These are phyloP conservation scores for Starmerella lactis-condensi DNA, from an alignment of 805 yeast species.

Conservation along the genomic window DNA sequence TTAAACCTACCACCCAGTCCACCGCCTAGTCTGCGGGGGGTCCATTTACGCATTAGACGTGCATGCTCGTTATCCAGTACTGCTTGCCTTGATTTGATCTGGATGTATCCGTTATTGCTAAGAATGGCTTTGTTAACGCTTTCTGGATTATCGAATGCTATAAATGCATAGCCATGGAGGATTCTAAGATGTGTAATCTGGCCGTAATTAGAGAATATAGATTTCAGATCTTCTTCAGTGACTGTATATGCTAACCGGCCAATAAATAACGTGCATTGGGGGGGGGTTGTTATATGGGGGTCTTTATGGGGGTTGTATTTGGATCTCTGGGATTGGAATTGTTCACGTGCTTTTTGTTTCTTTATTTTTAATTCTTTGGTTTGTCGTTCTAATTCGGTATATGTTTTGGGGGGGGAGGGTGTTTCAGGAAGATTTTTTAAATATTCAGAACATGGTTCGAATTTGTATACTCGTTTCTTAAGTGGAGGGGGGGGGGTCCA, in stretches of 20 bases:
- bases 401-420: slow-evolving; percentile 18
- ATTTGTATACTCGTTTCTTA: no score
- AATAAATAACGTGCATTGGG: slow-evolving; percentile 60
- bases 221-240: slow-evolving; percentile 50
- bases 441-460: no score
- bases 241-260: slow-evolving; percentile 48
- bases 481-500: no score
- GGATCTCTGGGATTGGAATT: slow-evolving; percentile 17
- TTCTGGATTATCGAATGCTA: slow-evolving; percentile 42
- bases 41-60: slow-evolving; percentile 23
- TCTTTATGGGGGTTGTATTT: slow-evolving; percentile 41
- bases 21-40: slow-evolving; percentile 48
- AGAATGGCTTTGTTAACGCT: slow-evolving; percentile 47
- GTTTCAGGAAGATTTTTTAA: no score
- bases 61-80: slow-evolving; percentile 27
- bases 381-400: slow-evolving; percentile 21
- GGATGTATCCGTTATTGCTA: slow-evolving; percentile 33
- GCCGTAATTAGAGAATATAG: slow-evolving; percentile 47
- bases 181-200: slow-evolving; percentile 44
- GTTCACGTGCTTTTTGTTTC: slow-evolving; percentile 11
- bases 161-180: slow-evolving; percentile 70
- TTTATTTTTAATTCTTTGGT: slow-evolving; percentile 16
- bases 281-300: slow-evolving; percentile 46
- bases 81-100: slow-evolving; percentile 35
- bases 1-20: slow-evolving; percentile 57